Evolutionary conservation across 1,284 basidiomycete genomes (phyloP).

Genomic region (Fomitopsis schrenkii): DNA sequence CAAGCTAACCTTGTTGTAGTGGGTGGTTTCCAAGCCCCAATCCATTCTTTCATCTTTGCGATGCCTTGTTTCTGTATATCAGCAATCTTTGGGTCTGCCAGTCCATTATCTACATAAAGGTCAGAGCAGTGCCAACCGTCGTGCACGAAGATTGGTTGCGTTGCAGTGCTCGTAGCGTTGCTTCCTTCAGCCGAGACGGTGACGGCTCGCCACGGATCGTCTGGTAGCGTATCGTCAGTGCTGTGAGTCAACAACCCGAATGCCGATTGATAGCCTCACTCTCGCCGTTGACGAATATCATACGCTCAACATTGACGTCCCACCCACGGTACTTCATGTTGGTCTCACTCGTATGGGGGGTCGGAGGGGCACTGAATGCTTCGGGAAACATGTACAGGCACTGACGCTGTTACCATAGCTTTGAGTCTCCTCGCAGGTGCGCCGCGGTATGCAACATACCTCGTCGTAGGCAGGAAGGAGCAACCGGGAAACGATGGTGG

Average conservation of each 20-base stretch:
- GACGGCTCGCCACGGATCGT: background rate
- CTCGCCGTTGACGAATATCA: constrained; percentile 62
- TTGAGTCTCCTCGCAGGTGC: no score
- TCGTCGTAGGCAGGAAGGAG: constrained; percentile 53
- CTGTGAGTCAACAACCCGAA: background rate
- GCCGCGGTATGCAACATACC: constrained; percentile 37
- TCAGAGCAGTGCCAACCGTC: background rate
- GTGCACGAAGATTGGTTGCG: background rate
- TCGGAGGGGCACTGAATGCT: constrained; percentile 34
- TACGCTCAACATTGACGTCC: constrained; percentile 46
- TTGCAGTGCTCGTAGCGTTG: background rate
- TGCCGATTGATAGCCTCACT: constrained; percentile 33
- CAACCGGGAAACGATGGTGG: constrained; percentile 55
- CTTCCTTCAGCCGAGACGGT: background rate
- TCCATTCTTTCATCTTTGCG: background rate
- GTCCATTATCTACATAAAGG: background rate
- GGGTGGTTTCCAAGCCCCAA: background rate
- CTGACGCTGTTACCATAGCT: constrained; percentile 51
- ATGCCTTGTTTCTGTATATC: background rate
- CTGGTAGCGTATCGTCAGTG: background rate
- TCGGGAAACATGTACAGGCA: constrained; percentile 51
- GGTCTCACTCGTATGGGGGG: constrained; percentile 33
- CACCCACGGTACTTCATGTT: constrained; percentile 52
- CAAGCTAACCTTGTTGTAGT: background rate
- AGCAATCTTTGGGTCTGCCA: background rate